Conservation (phyloP, 2,329 filamentous ascomycete species). For the Aspergillus niger region DNA sequence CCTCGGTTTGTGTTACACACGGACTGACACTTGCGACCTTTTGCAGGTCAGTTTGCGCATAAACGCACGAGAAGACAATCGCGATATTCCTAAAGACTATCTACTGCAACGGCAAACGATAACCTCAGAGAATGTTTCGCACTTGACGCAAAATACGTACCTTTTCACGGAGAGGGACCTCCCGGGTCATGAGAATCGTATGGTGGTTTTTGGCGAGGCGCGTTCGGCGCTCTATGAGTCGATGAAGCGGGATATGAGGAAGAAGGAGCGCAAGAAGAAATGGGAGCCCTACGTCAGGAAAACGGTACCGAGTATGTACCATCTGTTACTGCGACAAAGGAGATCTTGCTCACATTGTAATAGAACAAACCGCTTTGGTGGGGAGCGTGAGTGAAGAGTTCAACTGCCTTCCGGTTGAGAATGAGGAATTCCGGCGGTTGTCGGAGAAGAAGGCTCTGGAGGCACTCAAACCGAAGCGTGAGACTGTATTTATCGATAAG, state of each 20-base stretch:
- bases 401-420: conserved; percentile 71
- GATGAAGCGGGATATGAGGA: conserved; percentile 47
- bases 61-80: conserved; percentile 67
- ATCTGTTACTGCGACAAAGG: background rate
- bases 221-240: conserved; percentile 50
- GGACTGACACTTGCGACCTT: conserved; percentile 26
- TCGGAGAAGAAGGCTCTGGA: conserved; percentile 61
- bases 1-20: background rate
- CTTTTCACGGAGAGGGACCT: conserved; percentile 93
- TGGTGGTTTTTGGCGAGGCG: conserved; percentile 46
- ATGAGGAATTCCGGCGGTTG: conserved; percentile 67
- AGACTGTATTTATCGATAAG: conserved; percentile 54
- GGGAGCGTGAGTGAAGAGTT: conserved; percentile 76
- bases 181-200: conserved; percentile 66
- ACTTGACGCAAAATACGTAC: conserved; percentile 74
- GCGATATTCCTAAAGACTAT: conserved; percentile 83
- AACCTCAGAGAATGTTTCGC: conserved; percentile 44
- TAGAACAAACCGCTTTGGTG: conserved; percentile 76
- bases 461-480: conserved; percentile 61
- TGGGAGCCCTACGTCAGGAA: conserved; percentile 60
- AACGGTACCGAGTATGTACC: conserved; percentile 70
- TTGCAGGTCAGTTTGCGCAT: conserved; percentile 70
- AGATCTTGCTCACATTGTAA: conserved; percentile 12
- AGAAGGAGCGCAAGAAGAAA: conserved; percentile 54
- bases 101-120: conserved; percentile 69